A percentile compares a stretch with the other conserved stretches of the same genome.
Evolutionary conservation across 2,329 filamentous ascomycete genomes (phyloP).

Genomic region (Paecilomyces variotii): DNA sequence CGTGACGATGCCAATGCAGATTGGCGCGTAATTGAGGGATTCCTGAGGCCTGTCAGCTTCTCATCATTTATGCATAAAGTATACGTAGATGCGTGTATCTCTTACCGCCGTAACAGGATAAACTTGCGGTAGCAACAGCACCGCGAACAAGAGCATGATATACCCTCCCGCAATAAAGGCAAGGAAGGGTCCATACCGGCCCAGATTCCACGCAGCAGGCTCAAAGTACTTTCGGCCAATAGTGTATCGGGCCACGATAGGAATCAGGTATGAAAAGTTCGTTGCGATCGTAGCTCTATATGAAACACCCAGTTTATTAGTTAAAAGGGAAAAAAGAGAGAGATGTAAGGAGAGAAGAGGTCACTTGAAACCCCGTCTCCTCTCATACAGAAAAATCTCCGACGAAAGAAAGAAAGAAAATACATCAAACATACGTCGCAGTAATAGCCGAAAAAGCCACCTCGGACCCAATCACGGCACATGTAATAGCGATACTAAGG

Average conservation of each 20-base stretch:
- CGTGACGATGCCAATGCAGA: conserved; percentile 31
- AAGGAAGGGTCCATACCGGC: conserved; percentile 16
- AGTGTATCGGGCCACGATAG: conserved; percentile 32
- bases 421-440: conserved; percentile 14
- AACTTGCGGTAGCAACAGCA: conserved; percentile 30
- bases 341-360: too few species aligned
- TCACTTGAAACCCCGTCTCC: too few species aligned
- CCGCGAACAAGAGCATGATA: conserved; percentile 29
- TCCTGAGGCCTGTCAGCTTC: conserved; percentile 1
- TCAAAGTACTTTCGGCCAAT: conserved; percentile 27
- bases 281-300: conserved; percentile 26
- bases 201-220: conserved; percentile 29
- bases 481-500: conserved; percentile 25
- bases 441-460: conserved; percentile 33
- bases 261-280: conserved; percentile 33
- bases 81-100: not conserved
- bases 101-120: conserved; percentile 26
- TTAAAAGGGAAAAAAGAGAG: too few species aligned
- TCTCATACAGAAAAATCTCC: too few species aligned
- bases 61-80: not conserved
- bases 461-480: conserved; percentile 28
- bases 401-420: too few species aligned
- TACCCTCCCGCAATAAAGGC: conserved; percentile 23
- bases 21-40: conserved; percentile 34
- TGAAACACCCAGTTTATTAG: not conserved